Base-by-base conservation (phyloP, 305 asterid species). In the Nicotiana rustica region DNA sequence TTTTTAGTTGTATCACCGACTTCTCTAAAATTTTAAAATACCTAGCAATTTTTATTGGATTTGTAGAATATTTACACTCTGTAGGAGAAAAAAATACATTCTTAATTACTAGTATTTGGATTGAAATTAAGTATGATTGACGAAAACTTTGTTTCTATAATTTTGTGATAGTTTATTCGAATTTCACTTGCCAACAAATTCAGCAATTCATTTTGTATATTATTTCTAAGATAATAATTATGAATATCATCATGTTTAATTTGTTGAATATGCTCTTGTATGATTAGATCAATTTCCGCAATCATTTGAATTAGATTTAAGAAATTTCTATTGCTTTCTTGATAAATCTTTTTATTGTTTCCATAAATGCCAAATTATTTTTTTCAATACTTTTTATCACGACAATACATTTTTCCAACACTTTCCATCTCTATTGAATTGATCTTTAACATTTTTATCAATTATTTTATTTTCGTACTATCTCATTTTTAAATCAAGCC, bases 401-500 rank as follows among this genome's bases (percentile, higher is more conserved):
- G 18, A 3, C 5, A 14, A 55, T 55, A 55, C 15, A 25, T 25
- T 25, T 47, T 47, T 47, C 12, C 55, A 47, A 47, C 13, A 33
- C 33, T 77, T 15, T 49, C 9, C 5, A 10, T 69, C 49, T 38
- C 17, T 41, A 69, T 69, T 6, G 15, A 69, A 17, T 69, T 17
- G 29, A 10, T 69, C 77, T 69, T 33, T 33, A 69, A 29, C 56
- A 69, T 38, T 0, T 35, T 69, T 69, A 69, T 69, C 3, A 15
- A 33, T 69, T 69, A 49, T 69, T 69, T 69, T 69, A 33, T 69
- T 69, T 69, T 33, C 38, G 33, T 35, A 0, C 17, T 31, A 35
- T 69, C 77, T 25, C 57, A 38, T 69, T 69, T 69, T 49, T 41
- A 69, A 69, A 33, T 69, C 77, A 69, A 69, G 12, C 25, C 18